Percentiles rank a stretch among this genome's conserved stretches.
These are phyloP conservation scores for Irpex rosettiformis DNA, from an alignment of 1,284 basidiomycete genomes.

Conservation along the genomic window DNA sequence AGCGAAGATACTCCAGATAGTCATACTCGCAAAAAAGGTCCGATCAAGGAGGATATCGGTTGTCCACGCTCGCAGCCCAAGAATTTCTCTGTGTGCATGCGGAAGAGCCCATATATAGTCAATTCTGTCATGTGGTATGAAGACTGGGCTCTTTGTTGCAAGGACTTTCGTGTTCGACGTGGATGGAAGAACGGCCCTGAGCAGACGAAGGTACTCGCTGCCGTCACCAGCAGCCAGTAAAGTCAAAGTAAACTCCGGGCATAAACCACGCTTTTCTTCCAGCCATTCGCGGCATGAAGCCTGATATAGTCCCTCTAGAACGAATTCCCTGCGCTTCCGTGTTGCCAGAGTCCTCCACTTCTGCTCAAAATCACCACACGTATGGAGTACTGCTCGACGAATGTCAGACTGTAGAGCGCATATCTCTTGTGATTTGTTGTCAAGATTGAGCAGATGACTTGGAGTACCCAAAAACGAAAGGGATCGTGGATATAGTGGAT, in stretches of 20 bases:
- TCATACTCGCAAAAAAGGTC: not conserved
- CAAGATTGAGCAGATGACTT: not conserved
- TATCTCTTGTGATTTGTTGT: not conserved
- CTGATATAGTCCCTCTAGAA: not conserved
- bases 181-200: not conserved
- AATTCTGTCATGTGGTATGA: not conserved
- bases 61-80: not conserved
- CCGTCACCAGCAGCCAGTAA: not conserved
- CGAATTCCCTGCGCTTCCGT: not conserved
- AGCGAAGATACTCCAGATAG: not conserved
- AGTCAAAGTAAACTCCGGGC: not conserved
- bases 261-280: not conserved
- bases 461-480: not conserved
- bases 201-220: not conserved
- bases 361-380: not conserved
- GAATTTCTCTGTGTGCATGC: not conserved
- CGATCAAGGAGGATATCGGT: not conserved
- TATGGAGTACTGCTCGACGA: not conserved
- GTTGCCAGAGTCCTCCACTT: not conserved
- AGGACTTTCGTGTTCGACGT: not conserved
- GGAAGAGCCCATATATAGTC: not conserved
- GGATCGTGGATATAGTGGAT: not conserved
- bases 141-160: not conserved
- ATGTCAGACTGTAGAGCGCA: not conserved
- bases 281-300: not conserved